Conservation (phyloP, 805 yeast species). For the Nakazawaea ernobii region DNA sequence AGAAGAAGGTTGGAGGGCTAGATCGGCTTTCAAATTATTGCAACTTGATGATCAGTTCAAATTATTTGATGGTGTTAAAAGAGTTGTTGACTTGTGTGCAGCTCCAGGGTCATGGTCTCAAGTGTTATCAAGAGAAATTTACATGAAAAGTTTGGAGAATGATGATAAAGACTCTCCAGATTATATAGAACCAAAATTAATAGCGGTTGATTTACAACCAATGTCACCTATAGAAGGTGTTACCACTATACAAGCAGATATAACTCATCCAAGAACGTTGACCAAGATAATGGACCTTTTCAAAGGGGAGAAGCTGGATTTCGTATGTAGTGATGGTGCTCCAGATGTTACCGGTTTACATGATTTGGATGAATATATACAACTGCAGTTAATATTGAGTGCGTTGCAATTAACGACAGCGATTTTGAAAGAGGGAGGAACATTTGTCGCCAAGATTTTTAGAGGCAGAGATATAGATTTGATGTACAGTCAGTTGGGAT, state of each 20-base stretch:
- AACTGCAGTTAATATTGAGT: slow-evolving; percentile 86
- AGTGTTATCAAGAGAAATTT: slow-evolving; percentile 71
- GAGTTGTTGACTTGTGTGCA: slow-evolving; percentile 96
- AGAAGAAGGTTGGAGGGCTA: slow-evolving; percentile 96
- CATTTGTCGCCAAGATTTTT: slow-evolving; percentile 93
- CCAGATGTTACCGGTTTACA: slow-evolving; percentile 98
- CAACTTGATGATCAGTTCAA: slow-evolving; percentile 90
- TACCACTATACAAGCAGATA: slow-evolving; percentile 89
- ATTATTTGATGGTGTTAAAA: slow-evolving; percentile 60
- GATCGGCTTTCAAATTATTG: slow-evolving; percentile 90
- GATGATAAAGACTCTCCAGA: slow-evolving; percentile 24
- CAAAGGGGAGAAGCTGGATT: slow-evolving; percentile 91
- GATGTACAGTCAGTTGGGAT: slow-evolving; percentile 86
- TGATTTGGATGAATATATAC: slow-evolving; percentile 94
- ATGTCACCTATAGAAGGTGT: slow-evolving; percentile 96
- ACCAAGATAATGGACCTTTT: slow-evolving; percentile 69
- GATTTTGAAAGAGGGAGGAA: slow-evolving; percentile 81
- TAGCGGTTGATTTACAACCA: slow-evolving; percentile 94
- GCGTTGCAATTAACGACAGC: slow-evolving; percentile 92
- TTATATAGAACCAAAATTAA: slow-evolving; percentile 56
- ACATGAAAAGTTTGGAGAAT: slow-evolving; percentile 29
- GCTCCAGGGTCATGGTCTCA: slow-evolving; percentile 99
- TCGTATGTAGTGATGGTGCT: slow-evolving; percentile 96
- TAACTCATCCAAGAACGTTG: slow-evolving; percentile 91
- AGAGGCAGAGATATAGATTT: slow-evolving; percentile 94